Conservation (phyloP, 257 asterid genomes). For the Mentha longifolia region DNA sequence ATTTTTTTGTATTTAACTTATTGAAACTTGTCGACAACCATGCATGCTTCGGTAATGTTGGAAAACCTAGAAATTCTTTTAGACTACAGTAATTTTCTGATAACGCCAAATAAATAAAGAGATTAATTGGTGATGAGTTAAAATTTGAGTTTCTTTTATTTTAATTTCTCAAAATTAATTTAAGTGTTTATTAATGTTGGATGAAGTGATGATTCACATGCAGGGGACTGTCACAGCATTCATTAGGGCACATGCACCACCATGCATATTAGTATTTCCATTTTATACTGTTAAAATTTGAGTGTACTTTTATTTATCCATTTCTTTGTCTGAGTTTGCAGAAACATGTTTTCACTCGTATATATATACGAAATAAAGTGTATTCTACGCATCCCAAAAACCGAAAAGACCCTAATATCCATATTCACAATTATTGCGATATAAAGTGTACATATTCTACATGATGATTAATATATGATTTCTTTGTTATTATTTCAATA, state of each 20-base stretch:
- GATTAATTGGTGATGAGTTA: neutral
- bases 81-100: neutral
- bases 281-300: neutral
- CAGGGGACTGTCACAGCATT: constrained; percentile 30
- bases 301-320: neutral
- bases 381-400: neutral
- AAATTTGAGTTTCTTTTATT: neutral
- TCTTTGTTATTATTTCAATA: neutral
- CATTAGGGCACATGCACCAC: constrained; percentile 32
- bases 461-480: neutral
- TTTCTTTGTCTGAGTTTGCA: constrained; percentile 9
- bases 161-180: too few species aligned
- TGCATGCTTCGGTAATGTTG: constrained; percentile 15
- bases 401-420: neutral
- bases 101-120: constrained; percentile 1
- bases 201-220: constrained; percentile 27
- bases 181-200: neutral
- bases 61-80: neutral
- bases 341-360: neutral
- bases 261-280: constrained; percentile 1
- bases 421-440: constrained; percentile 12
- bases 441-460: neutral
- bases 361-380: neutral
- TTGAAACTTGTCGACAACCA: neutral
- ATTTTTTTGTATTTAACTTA: too few species aligned